These are phyloP conservation scores for Cicer bijugum DNA, from an alignment of 306 rosid genomes.

Conservation along the genomic window DNA sequence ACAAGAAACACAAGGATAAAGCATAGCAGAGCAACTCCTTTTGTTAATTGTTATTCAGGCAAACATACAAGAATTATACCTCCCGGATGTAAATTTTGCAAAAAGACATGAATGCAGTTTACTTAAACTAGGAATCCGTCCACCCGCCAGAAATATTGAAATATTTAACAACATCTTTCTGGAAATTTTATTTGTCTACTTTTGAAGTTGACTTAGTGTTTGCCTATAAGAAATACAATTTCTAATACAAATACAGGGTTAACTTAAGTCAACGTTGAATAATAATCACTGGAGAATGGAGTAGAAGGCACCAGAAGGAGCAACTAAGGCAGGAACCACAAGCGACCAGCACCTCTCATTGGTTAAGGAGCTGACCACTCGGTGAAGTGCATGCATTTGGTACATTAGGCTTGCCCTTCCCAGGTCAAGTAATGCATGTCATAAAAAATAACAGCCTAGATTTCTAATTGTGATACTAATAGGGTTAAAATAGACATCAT, in stretches of 20 bases:
- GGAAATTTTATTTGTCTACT: background rate
- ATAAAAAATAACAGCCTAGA: background rate
- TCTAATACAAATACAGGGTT: background rate
- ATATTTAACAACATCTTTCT: background rate
- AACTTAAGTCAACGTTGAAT: conserved; percentile 2
- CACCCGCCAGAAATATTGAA: background rate
- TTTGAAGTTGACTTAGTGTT: conserved; percentile 24
- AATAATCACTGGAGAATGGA: background rate
- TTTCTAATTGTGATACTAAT: conserved; percentile 13
- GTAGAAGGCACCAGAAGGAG: background rate
- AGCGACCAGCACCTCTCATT: background rate
- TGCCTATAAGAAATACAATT: background rate
- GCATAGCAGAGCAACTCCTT: conserved; percentile 12
- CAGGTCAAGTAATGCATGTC: background rate
- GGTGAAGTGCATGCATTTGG: background rate
- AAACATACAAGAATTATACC: background rate
- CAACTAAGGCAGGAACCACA: background rate
- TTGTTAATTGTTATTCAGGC: conserved; percentile 1
- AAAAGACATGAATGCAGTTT: background rate
- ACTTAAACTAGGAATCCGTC: conserved; percentile 34
- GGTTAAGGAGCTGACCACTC: conserved; percentile 3
- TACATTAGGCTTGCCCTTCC: conserved; percentile 12
- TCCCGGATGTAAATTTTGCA: conserved; percentile 12
- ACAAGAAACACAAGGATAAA: conserved; percentile 32
- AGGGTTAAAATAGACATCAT: conserved; percentile 4